Evolutionary conservation across 306 rosid genomes (phyloP).

Genomic region (Calophaca sinica): DNA sequence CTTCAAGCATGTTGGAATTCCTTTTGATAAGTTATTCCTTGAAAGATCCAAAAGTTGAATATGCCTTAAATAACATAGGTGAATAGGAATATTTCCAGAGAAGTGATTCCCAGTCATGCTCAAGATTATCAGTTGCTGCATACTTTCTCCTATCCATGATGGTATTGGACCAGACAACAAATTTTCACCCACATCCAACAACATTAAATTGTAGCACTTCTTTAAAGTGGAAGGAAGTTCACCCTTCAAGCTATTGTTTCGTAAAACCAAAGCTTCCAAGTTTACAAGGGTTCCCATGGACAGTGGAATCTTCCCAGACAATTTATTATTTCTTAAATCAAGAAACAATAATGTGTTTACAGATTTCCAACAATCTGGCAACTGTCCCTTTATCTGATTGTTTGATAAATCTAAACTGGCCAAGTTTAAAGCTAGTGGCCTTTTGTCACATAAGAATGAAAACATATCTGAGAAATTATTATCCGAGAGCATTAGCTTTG

Average conservation of each 20-base stretch:
- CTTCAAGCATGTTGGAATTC: background rate
- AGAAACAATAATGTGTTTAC: background rate
- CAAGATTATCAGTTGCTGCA: conserved; percentile 9
- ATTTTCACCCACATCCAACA: conserved; percentile 14
- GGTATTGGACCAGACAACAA: background rate
- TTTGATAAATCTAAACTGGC: background rate
- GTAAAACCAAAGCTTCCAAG: background rate
- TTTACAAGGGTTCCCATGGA: background rate
- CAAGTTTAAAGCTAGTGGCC: background rate
- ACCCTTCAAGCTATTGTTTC: background rate
- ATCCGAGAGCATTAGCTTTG: background rate
- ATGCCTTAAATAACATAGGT: background rate
- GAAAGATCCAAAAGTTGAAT: conserved; percentile 22
- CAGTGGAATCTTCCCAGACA: background rate
- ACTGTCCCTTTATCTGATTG: background rate
- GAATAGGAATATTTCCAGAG: background rate
- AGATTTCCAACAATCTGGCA: conserved; percentile 6
- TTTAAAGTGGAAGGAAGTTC: background rate
- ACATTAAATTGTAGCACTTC: background rate
- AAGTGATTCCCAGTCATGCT: background rate
- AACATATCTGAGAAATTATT: background rate
- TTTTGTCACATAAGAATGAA: background rate
- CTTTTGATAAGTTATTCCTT: background rate
- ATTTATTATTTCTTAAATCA: background rate
- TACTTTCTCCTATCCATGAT: conserved; percentile 8